Base-by-base conservation (phyloP, 2,329 filamentous ascomycete genomes). In the Cercospora canescens region DNA sequence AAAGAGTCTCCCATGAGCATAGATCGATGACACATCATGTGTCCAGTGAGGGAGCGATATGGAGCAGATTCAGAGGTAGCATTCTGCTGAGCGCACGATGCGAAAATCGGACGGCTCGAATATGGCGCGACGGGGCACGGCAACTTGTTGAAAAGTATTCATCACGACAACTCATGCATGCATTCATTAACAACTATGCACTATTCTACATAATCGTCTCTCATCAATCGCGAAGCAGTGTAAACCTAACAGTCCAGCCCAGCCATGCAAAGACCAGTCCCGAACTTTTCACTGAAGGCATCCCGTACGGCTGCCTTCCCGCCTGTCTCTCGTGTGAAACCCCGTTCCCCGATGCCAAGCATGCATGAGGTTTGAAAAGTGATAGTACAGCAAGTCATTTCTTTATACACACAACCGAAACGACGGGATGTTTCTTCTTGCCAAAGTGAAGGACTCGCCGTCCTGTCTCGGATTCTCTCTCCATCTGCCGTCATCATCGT, bases 381-480 rank as follows among this genome's bases (percentile, higher is more conserved):
- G 45, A 54, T 65, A 65, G 30, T 61, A 65, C 67, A 69, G 45
- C 24, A 26, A 28, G 45, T 50, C 45, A 28, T 50, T 50, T 50
- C 24, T 50, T 28, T 50, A 50, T 26, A 50, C 45, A 50, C 45
- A 28, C 24, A 50, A 50, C 45, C 45, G 24, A 50, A 50, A 28
- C 45, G 45, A 50, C 45, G 45, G 45, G 45, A 50, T 7, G 18
- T 30, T 28, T 45, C 68, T 62, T 66, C 68, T 70, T 61, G 67
- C 65, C 70, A 71, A 69, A 67, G 57, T 70, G 67, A 67, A 69
- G 67, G 67, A 64, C 57, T 59, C 67, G 67, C 39, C 45, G 45
- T 50, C 45, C 45, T 50, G 6, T 50, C 45, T 16, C 26, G 24
- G 11, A 14, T 28, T 50, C 45, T 50, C 26, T 24, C 24, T 16